Conservation (phyloP, 352 stramenopile species). For the Globisporangium takayamanum region DNA sequence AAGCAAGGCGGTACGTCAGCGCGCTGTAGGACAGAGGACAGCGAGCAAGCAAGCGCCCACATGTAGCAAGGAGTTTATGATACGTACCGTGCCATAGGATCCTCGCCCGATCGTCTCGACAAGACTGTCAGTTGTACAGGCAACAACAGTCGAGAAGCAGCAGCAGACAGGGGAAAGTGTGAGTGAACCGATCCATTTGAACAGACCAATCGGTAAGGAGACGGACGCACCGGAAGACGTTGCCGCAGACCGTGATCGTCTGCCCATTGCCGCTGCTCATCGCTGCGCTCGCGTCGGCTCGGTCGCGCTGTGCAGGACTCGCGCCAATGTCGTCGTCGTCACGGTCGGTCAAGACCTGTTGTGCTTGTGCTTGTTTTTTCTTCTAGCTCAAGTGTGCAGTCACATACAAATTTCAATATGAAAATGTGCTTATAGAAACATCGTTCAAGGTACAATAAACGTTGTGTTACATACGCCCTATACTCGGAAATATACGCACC, state of each 20-base stretch:
- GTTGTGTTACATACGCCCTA: neutral
- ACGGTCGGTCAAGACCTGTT: neutral
- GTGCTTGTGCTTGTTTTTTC: neutral
- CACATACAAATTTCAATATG: neutral
- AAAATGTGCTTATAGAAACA: neutral
- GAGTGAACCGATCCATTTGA: neutral
- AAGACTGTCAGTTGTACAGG: conserved; percentile 27
- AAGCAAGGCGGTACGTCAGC: neutral
- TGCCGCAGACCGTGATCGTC: conserved; percentile 75
- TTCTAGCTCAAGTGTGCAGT: neutral
- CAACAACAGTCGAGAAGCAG: neutral
- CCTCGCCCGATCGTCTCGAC: conserved; percentile 74
- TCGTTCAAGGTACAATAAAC: no score
- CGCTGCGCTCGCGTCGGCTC: conserved; percentile 9
- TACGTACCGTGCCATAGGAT: conserved; percentile 72
- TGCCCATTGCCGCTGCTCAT: conserved; percentile 64
- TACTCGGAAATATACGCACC: neutral
- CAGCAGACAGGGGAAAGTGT: neutral
- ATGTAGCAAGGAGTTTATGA: no score
- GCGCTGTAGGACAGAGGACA: neutral
- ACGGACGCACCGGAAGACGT: conserved; percentile 61
- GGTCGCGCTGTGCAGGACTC: conserved; percentile 6
- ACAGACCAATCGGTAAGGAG: neutral
- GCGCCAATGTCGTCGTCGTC: neutral
- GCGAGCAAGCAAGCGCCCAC: neutral